Base-by-base conservation (phyloP, 1,284 basidiomycete genomes). In the Marasmius fiardii region DNA sequence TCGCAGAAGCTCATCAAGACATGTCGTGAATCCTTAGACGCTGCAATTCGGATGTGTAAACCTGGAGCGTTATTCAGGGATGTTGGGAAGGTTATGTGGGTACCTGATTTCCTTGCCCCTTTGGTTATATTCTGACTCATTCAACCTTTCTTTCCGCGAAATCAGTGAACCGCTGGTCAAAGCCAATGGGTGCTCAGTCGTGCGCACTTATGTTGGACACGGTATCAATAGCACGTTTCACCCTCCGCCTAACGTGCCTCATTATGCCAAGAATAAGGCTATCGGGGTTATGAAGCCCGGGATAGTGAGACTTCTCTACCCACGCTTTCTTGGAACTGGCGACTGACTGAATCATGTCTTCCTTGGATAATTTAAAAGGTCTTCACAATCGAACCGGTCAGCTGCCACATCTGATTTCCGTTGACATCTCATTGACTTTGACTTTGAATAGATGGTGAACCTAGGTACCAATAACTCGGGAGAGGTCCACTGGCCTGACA, bases 181-280 rank as follows among this genome's bases (percentile, higher is more conserved):
- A 61, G 78, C 84, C 21, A 85, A 86, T 57, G 89, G 89, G 10
- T 96, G 92, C 72, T 82, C 89, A n/a, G 88, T 91, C 47, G 93
- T 97, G 34, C 83, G 92, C 64, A 85, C 86, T 48, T 98, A 95
- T 69, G 93, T 90, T 5, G 95, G 93, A 5, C 95, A 98, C 68
- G 95, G 95, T 34, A 83, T 96, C 67, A 89, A 96, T 69, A 75
- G 92, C 61, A 74, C 92, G 44, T 95, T 95, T 77, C 91, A 93
- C 68, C 71, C 76, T 58, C 65, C 82, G 1, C 89, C 90, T 1
- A 92, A 87, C 67, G 78, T 90, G 33, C 86, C 90, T 16, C 91
- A 93, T 71, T 93, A 93, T 64, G 87, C 90, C 23, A 92, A 92
- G 70, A 93, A 91, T 69, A 92, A 91, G 68, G 85, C 89, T 21